Evolutionary conservation across 129 eudicot genomes (phyloP).

Genomic region (Arctium lappa): DNA sequence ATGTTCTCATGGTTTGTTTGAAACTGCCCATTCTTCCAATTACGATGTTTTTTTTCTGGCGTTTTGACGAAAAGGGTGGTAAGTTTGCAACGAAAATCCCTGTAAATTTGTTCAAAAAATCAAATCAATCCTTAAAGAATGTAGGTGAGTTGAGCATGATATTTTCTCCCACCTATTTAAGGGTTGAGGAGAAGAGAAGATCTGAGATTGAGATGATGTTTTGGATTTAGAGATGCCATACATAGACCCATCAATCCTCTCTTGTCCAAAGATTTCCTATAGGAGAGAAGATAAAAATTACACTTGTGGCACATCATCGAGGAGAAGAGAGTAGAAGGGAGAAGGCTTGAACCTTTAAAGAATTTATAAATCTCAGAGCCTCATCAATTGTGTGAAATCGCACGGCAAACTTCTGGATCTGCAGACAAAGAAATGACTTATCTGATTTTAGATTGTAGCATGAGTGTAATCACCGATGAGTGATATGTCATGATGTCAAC

Average conservation of each 20-base stretch:
- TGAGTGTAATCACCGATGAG: conserved; percentile 13
- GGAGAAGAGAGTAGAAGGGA: conserved; percentile 2
- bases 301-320: not conserved
- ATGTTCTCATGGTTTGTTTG: not conserved
- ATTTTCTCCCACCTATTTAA: conserved; percentile 33
- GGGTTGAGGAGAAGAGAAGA: conserved; percentile 35
- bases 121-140: not conserved
- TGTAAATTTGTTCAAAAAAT: not conserved
- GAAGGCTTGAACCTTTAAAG: conserved; percentile 48
- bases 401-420: conserved; percentile 81
- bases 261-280: conserved; percentile 56
- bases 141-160: conserved; percentile 7
- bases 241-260: conserved; percentile 26
- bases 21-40: conserved; percentile 3
- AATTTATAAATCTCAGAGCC: conserved; percentile 45
- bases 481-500: not conserved
- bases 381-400: conserved; percentile 50
- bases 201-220: conserved; percentile 54
- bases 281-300: conserved; percentile 14
- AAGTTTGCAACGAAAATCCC: not conserved
- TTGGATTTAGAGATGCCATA: conserved; percentile 36
- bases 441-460: conserved; percentile 12
- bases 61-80: not conserved
- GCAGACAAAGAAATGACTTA: conserved; percentile 29
- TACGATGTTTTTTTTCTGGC: not conserved